phyloP scores from a whole-genome alignment of 2,329 filamentous ascomycete species.

The Microdochium bolleyi region DNA sequence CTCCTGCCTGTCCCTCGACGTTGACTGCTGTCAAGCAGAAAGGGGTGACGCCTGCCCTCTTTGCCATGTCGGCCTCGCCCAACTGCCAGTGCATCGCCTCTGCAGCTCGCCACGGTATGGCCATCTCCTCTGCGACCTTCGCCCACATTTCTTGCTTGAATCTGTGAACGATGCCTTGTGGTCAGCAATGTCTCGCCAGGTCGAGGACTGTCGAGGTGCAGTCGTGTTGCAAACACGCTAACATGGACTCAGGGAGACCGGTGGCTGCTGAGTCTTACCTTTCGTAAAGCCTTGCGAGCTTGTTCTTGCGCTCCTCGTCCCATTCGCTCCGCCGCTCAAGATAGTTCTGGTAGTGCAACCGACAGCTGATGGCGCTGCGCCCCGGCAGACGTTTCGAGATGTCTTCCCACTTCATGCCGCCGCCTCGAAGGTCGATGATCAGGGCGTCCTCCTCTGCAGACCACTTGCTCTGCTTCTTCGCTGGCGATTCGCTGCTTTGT shows the following conservation, averaged over 20 bases:
- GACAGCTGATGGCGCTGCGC: constrained; percentile 87
- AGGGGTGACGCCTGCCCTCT: constrained; percentile 79
- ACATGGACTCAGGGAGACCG: background rate
- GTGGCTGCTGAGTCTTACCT: constrained; percentile 51
- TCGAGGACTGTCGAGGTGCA: background rate
- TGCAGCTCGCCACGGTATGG: constrained; percentile 87
- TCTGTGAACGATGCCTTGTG: constrained; percentile 37
- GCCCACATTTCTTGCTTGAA: constrained; percentile 99
- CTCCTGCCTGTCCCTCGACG: constrained; percentile 22
- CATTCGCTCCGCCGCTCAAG: constrained; percentile 87
- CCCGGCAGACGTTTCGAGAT: constrained; percentile 88
- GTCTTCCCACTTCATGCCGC: constrained; percentile 98
- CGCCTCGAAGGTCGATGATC: constrained; percentile 84
- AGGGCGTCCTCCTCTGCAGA: constrained; percentile 86
- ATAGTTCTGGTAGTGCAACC: constrained; percentile 95
- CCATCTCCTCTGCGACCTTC: constrained; percentile 91
- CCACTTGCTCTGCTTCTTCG: constrained; percentile 97
- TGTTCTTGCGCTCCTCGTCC: constrained; percentile 97
- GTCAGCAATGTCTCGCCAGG: constrained; percentile 2
- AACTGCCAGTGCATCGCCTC: constrained; percentile 99
- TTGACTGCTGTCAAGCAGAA: constrained; percentile 62
- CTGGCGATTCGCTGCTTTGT: constrained; percentile 57
- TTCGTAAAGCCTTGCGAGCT: constrained; percentile 88
- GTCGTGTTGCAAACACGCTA: background rate
- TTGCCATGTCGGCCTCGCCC: constrained; percentile 88